Base-by-base conservation (phyloP, 2,329 filamentous ascomycete species). In the Talaromyces piceae region DNA sequence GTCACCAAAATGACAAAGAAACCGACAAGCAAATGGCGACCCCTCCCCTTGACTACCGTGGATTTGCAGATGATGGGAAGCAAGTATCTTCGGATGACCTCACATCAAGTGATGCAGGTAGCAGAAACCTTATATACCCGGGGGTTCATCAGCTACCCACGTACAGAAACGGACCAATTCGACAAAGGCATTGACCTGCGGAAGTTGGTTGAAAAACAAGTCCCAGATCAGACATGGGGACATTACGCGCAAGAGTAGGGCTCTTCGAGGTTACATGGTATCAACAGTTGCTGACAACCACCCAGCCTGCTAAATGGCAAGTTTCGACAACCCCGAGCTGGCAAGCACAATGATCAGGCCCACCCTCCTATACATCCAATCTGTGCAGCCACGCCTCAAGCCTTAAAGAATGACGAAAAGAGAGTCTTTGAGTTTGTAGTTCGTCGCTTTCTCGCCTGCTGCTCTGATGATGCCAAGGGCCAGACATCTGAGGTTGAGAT, bases 311-410 rank as follows among this genome's bases (percentile, higher is more conserved):
- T 87, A 26, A 77, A 86, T 56, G 89, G 89, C 3, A 84, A 76
- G 7, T 97, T 95, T 66, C 81, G 82, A 44, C 84, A 87, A 58
- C 93, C 93, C 16, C 83, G 91, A 39, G 80, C 85, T 58, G 93
- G 93, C 3, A 80, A 83, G 49, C 83, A 97, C 66, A 95, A 98
- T 67, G 93, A 98, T 68, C 93, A 95, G 68, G 93, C 93, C 0
- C 93, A 98, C 70, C 93, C 93, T 23, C 93, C 93, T 0, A 98
- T 98, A 54, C 93, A 98, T 61, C 93, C 93, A 0, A 86, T 98
- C 54, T 87, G 87, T n/a, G 94, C 88, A 63, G 88, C 86, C 5
- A 79, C 80, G 1, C 79, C 84, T 0, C 66, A 58, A 8, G 74
- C 75, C 0, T 80, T 89, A 3, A 73, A 80, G 20, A 81, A 76